phyloP scores from a whole-genome alignment of 148 eudicot genomes.

The Nepenthes mirabilis region DNA sequence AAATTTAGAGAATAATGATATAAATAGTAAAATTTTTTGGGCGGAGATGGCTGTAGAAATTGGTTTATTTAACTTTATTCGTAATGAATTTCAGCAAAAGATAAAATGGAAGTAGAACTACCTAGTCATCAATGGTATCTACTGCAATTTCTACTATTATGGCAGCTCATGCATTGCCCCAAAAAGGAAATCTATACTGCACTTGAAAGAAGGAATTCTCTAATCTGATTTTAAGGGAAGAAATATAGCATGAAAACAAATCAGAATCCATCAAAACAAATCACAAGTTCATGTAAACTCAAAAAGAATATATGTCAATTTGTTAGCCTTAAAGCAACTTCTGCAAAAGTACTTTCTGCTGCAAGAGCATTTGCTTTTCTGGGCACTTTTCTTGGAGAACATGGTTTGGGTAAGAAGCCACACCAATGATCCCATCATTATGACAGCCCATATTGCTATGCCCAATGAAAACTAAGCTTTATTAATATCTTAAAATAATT shows the following conservation, averaged over 20 bases:
- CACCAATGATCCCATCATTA: constrained; percentile 90
- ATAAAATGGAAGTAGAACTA: no score
- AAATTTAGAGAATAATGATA: no score
- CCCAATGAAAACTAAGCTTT: constrained; percentile 2
- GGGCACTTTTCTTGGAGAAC: constrained; percentile 58
- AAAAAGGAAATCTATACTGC: no score
- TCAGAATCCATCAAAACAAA: not conserved
- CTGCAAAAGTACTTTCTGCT: constrained; percentile 88
- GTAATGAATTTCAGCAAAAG: no score
- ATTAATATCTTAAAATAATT: not conserved
- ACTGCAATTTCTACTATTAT: no score
- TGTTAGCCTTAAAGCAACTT: constrained; percentile 91
- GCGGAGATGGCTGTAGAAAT: no score
- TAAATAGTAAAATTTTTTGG: no score
- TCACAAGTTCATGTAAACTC: not conserved
- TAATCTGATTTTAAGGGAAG: not conserved
- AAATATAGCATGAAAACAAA: not conserved
- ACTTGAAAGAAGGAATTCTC: no score
- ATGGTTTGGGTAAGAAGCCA: constrained; percentile 77
- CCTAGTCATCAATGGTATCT: no score
- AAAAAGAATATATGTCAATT: constrained; percentile 48
- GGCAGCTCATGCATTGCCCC: no score
- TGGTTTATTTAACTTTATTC: no score
- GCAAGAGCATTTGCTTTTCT: constrained; percentile 80
- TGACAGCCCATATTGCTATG: constrained; percentile 95